A percentile compares a stretch with the other conserved stretches of the same genome.
These are phyloP conservation scores for Macrophomina pseudophaseolina DNA, from an alignment of 2,329 filamentous ascomycete genomes.

Conservation along the genomic window DNA sequence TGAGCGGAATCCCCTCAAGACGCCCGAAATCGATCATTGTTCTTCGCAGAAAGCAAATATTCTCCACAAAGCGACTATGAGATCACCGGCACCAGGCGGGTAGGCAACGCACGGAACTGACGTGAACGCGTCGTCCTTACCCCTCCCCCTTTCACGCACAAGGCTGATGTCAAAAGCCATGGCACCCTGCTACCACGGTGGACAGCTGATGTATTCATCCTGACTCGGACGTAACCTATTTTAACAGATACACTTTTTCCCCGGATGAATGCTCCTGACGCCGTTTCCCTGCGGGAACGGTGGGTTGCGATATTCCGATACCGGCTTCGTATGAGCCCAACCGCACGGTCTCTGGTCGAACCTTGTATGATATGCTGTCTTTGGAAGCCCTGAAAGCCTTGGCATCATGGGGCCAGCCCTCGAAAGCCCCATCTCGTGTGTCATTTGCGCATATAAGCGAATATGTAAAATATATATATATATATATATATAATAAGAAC, in stretches of 20 bases:
- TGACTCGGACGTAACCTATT: too few relatives aligned
- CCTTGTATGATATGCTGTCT: not conserved
- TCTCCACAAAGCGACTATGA: not conserved
- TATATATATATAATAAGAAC: not conserved
- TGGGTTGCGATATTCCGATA: too few relatives aligned
- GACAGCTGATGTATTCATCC: too few relatives aligned
- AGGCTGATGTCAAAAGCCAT: too few relatives aligned
- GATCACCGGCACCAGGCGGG: not conserved
- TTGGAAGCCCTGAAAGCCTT: not conserved
- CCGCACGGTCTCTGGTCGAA: not conserved
- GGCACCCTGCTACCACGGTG: too few relatives aligned
- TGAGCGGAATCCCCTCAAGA: conserved; percentile 15
- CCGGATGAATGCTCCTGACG: too few relatives aligned
- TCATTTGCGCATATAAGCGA: not conserved
- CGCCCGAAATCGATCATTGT: not conserved
- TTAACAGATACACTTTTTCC: too few relatives aligned
- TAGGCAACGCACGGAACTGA: too few relatives aligned
- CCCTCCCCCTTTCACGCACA: too few relatives aligned
- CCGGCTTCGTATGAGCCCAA: too few relatives aligned
- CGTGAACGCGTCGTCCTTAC: too few relatives aligned
- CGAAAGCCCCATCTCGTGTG: not conserved
- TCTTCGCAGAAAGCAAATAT: not conserved
- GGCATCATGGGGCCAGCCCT: not conserved
- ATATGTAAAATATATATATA: not conserved
- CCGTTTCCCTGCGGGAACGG: too few relatives aligned